Base-by-base conservation (phyloP, 306 rosid species). In the Prunus campanulata region DNA sequence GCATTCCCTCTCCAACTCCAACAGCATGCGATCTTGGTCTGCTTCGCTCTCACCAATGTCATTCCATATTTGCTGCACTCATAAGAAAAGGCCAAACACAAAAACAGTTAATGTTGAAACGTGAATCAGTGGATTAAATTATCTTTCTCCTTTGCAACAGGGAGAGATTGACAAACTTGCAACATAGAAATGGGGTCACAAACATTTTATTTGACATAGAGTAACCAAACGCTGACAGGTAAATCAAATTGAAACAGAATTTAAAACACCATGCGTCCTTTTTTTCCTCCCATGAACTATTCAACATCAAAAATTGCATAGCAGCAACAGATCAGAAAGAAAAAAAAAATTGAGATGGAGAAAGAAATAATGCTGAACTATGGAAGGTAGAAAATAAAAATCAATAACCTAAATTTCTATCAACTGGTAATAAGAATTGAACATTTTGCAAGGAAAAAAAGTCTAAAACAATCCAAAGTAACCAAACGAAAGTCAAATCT, bases 1-100 rank as follows among this genome's bases (percentile, higher is more conserved):
- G 87, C 99, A 95, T 78, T 90, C 99, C 86, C 93, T 90, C 84
- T 95, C 99, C 78, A 95, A 82, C 57, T 92, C 97, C 76, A 89
- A 57, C 57, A 95, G 78, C 97, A 90, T 90, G 0, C 96, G 91
- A 71, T 90, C 97, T 86, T 82, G 89, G 24, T 95, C 97, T 72
- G 85, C 81, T 54, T 85, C 90, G 71, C 83, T 92, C 87, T 95
- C 99, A 56, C 99, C 99, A 67, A 95, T 95, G 84, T 95, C 98
- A 66, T 83, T 88, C 98, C 97, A 92, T 86, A 95, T 83, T 92
- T 90, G 93, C 98, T 95, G 91, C 81, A 77, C 46, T 67, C 72
- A 83, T 29, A 47, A 75, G 50, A 70, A 70, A 69, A 57, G 30
- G 68, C 63, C 25, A 48, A 13, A 65, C 16, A 74, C 46, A 14